Evolutionary conservation across 2,329 filamentous ascomycete species (phyloP), one percentile per base, ranked within the genome.

Genomic region (Sporothrix globosa): DNA sequence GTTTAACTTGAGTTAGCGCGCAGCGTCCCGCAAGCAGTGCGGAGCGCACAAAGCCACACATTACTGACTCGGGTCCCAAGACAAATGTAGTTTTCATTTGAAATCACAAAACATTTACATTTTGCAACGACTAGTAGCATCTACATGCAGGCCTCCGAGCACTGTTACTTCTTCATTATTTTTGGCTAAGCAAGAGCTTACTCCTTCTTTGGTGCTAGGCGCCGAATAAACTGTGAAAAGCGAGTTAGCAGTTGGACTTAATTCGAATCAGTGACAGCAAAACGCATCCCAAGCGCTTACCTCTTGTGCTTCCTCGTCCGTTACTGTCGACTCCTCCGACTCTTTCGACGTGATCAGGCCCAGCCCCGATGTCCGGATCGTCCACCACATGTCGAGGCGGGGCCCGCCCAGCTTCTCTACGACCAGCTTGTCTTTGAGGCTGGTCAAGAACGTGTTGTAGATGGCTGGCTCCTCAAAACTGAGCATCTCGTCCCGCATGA

Each of bases 311-410:
- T 94, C 90, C 58, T 92, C 88, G 67, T 88, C 85, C 0, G 85
- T 87, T 4, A 94, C 87, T 41, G 87, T 83, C 0, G 91, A 93
- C 21, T 83, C 81, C 56, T 91, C 88, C 2, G 85, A 87, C 75
- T 88, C 82, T 63, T 81, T 83, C 68, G 84, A 82, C 73, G 91
- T 88, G 75, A 98, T 89, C 77, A 97, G 81, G 0, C 93, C 92
- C 70, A 97, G 81, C 74, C 83, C 87, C 54, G 85, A 87, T 71
- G 83, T 86, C 74, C 90, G 85, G 30, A 97, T 81, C 74, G 86
- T 83, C 82, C 88, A 91, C 93, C 93, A 97, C 81, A 97, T 89
- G 76, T 96, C 92, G 73, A 86, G 86, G 69, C 93, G 83, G 75
- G 96, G 91, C 0, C 92, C 93, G 50, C 90, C 89, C 2, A 97